Conservation (phyloP, 2,329 filamentous ascomycete species). For the Fusarium mexicanum region DNA sequence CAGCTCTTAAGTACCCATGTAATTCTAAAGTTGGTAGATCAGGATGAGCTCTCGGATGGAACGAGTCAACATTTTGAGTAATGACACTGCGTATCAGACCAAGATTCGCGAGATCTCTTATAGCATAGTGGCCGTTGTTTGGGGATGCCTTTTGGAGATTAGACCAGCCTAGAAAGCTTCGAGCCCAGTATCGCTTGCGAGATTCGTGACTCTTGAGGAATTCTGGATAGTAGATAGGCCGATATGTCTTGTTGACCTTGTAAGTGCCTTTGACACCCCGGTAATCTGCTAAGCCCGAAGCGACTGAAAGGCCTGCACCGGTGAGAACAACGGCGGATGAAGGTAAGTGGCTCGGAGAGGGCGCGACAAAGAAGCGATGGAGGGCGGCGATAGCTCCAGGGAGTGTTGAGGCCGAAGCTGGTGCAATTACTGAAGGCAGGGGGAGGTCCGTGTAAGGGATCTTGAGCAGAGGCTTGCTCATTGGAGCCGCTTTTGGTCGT, state of each 20-base stretch:
- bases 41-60: conserved; percentile 83
- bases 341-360: conserved; percentile 60
- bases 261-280: conserved; percentile 91
- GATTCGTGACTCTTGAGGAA: conserved; percentile 84
- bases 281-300: conserved; percentile 93
- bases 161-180: conserved; percentile 93
- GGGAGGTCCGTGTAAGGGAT: conserved; percentile 92
- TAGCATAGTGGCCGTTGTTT: conserved; percentile 81
- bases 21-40: conserved; percentile 80
- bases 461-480: conserved; percentile 80
- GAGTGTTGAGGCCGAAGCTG: conserved; percentile 74
- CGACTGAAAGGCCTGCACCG: conserved; percentile 92
- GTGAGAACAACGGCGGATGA: conserved; percentile 65
- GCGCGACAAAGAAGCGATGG: conserved; percentile 75
- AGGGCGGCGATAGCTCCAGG: conserved; percentile 81
- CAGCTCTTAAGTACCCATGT: conserved; percentile 86
- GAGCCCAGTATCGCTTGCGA: conserved; percentile 93
- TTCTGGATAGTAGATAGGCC: conserved; percentile 93
- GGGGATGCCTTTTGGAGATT: conserved; percentile 80
- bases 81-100: conserved; percentile 81
- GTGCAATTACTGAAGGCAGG: conserved; percentile 78
- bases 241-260: conserved; percentile 87
- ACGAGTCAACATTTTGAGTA: conserved; percentile 97
- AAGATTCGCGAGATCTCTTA: conserved; percentile 75
- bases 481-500: conserved; percentile 43